Base-by-base conservation (phyloP, 1,139 yeast species). In the Lodderomyces oxycetoniae region DNA sequence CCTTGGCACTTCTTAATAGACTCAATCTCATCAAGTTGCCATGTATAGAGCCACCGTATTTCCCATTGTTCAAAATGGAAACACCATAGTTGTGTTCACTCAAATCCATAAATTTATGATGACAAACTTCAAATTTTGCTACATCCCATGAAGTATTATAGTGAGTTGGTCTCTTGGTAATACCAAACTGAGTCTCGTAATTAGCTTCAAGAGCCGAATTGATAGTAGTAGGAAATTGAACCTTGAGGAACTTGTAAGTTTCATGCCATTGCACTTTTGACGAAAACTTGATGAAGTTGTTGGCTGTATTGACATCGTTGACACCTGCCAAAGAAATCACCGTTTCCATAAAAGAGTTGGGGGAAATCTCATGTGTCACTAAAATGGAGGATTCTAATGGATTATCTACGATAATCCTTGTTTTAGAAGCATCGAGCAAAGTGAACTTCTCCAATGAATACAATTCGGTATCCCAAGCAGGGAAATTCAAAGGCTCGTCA, bases 381-480 rank as follows among this genome's bases (percentile, higher is more conserved):
- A 74, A 60, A 31, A 88, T 63, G 0, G 88, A 71, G 1, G 83
- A 74, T 39, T 79, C 71, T 30, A 81, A 60, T 14, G 80, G 75
- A 22, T 81, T 79, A 26, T 67, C 60, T 34, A 69, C 70, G 26
- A 72, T 61, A 19, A 84, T 65, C 16, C 70, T 63, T 14, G 79
- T 71, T 28, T 58, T 55, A 58, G 74, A 53, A 63, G 48, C 45
- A 6, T 47, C 44, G 40, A 69, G 50, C 44, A 79, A 77, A 37
- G 67, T 64, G 52, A 73, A 77, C 44, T 81, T 84, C 45, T 80
- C 83, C 43, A 84, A 71, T 0, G 95, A 82, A 54, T 76, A 91
- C 40, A 88, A 69, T 53, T 91, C 98, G 0, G 97, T 89, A 54
- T 91, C 97, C 97, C 98, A 91, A 2, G 97, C 97, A 32, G 89